Conservation (phyloP, 2,329 filamentous ascomycete species). For the Polychaeton citri region DNA sequence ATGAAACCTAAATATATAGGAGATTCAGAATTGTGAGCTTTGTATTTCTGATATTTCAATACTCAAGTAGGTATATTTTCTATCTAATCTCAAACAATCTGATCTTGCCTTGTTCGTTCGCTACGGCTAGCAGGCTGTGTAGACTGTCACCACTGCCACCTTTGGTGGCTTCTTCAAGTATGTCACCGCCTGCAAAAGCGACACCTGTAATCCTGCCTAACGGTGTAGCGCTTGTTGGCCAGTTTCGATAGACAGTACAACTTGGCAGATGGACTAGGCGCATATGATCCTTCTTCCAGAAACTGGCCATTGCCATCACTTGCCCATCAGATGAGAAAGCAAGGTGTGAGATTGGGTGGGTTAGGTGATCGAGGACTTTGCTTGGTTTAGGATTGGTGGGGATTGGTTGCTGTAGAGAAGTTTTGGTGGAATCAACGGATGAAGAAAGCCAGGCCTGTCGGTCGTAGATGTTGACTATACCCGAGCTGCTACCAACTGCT, state of each 20-base stretch:
- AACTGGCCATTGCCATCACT: conserved; percentile 72
- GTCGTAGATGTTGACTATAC: conserved; percentile 90
- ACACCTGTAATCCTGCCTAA: conserved; percentile 62
- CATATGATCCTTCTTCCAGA: conserved; percentile 78
- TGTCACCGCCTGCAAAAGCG: conserved; percentile 30
- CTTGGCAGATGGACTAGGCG: conserved; percentile 78
- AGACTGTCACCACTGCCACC: conserved; percentile 21
- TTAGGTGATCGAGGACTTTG: conserved; percentile 69
- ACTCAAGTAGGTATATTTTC: too few species aligned
- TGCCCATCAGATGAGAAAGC: conserved; percentile 82
- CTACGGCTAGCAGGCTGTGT: conserved; percentile 55
- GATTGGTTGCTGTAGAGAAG: conserved; percentile 23
- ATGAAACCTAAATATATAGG: too few species aligned
- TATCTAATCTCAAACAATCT: conserved; percentile 70
- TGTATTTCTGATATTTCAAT: too few species aligned
- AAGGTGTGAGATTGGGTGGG: conserved; percentile 68
- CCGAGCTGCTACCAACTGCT: conserved; percentile 70
- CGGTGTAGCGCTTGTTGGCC: conserved; percentile 84
- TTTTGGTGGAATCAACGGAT: conserved; percentile 4
- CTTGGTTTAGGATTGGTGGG: conserved; percentile 58
- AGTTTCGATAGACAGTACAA: conserved; percentile 91
- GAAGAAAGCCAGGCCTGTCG: conserved; percentile 45
- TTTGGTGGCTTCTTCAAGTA: conserved; percentile 13
- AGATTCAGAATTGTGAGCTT: too few species aligned
- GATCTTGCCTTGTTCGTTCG: conserved; percentile 79